Conservation (phyloP, 768 basidiomycete species). For the Phylloporus sp. region DNA sequence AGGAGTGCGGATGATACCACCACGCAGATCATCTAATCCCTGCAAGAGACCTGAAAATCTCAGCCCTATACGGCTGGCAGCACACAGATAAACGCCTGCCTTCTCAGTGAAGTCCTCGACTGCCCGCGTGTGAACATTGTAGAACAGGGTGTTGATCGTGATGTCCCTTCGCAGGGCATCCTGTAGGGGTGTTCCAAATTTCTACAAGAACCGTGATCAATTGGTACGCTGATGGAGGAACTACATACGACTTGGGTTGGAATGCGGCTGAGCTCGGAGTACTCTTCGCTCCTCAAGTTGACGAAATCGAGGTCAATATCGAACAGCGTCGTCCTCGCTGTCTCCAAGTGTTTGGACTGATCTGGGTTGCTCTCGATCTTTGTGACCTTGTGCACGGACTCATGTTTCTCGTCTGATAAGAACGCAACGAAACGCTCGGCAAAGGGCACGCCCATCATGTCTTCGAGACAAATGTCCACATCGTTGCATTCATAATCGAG, state of each 20-base stretch:
- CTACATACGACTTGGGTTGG: slow-evolving; percentile 75
- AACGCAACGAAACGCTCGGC: slow-evolving; percentile 73
- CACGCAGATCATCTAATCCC: slow-evolving; percentile 80
- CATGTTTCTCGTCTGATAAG: slow-evolving; percentile 27
- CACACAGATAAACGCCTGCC: slow-evolving; percentile 35
- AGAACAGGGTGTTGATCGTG: slow-evolving; percentile 95
- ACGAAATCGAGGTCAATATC: slow-evolving; percentile 89
- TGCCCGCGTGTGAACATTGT: slow-evolving; percentile 79
- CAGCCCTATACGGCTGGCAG: slow-evolving; percentile 1
- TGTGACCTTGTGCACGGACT: slow-evolving; percentile 50
- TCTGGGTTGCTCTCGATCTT: slow-evolving; percentile 93
- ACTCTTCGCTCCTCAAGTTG: slow-evolving; percentile 89
- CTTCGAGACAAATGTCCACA: slow-evolving; percentile 85
- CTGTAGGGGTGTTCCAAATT: slow-evolving; percentile 86
- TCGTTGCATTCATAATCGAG: slow-evolving; percentile 80
- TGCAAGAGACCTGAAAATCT: slow-evolving; percentile 26
- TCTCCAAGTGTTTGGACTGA: slow-evolving; percentile 97
- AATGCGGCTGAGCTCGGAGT: slow-evolving; percentile 82
- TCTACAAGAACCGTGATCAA: slow-evolving; percentile 39
- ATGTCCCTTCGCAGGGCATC: slow-evolving; percentile 89
- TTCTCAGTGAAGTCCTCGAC: slow-evolving; percentile 87
- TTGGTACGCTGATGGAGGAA: not conserved
- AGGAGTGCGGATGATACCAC: slow-evolving; percentile 83
- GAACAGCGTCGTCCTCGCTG: slow-evolving; percentile 77
- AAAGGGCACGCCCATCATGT: slow-evolving; percentile 89